These are phyloP conservation scores for Adenanthera pavonina DNA, from an alignment of 306 rosid species.

Conservation along the genomic window DNA sequence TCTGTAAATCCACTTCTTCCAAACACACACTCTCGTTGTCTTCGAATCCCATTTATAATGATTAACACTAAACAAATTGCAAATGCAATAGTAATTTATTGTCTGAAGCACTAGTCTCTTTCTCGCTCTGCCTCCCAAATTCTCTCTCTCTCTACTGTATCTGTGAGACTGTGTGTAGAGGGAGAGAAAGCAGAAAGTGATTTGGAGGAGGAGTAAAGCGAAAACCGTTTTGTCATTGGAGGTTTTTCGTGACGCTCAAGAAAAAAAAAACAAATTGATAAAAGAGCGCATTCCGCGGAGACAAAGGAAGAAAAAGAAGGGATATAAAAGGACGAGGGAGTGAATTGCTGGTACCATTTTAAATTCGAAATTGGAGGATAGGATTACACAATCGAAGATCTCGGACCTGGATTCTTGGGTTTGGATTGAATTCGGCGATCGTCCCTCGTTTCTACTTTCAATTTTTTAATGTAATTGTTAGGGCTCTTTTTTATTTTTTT, in stretches of 20 bases:
- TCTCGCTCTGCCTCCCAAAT: neutral
- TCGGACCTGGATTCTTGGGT: constrained; percentile 48
- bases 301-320: constrained; percentile 21
- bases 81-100: constrained; percentile 34
- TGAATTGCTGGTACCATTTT: constrained; percentile 68
- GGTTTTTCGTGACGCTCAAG: constrained; percentile 47
- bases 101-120: constrained; percentile 30
- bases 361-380: constrained; percentile 62
- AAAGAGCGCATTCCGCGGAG: constrained; percentile 41
- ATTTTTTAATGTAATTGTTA: constrained; percentile 28
- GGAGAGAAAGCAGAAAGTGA: constrained; percentile 44
- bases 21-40: neutral
- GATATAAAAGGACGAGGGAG: constrained; percentile 36
- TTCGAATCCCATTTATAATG: neutral
- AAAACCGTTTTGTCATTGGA: constrained; percentile 51
- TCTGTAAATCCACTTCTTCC: constrained; percentile 27
- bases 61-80: neutral
- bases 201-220: constrained; percentile 53
- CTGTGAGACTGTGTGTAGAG: constrained; percentile 37
- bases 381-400: constrained; percentile 67
- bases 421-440: constrained; percentile 53
- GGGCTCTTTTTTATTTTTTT: neutral
- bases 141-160: constrained; percentile 48
- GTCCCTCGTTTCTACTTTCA: constrained; percentile 50
- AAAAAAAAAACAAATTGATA: neutral